Evolutionary conservation across 2,329 filamentous ascomycete species (phyloP), one percentile per base, ranked within the genome.

Genomic region (Magnaporthiopsis incrustans): DNA sequence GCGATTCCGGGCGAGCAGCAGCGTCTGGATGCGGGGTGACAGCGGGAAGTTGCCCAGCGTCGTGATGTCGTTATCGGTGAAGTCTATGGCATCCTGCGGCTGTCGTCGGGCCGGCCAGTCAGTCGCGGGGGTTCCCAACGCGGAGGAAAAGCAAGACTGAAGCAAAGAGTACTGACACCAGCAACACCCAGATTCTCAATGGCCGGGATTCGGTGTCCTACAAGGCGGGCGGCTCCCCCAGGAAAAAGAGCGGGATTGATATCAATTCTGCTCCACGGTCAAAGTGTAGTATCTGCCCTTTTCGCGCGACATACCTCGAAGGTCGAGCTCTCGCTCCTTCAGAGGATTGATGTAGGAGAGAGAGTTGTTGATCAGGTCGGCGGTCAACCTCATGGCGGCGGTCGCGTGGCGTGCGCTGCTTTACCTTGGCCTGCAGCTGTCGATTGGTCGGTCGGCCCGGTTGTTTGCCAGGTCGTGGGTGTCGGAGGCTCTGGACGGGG

Each of bases 181-280:
- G 95, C 94, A 74, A 92, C 91, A 82, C 95, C 95, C 79, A 99
- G 79, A 78, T 99, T 99, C 83, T 99, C 95, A 81, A 99, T 97
- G 67, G 89, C 86, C 72, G 94, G 92, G 77, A 99, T 98, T 81
- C 96, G 93, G 81, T 98, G 93, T 81, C 95, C 95, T 99, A 86
- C 82, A 25, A 33, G 56, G 58, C 25, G 63, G 56, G 33, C 32
- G 26, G 25, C 33, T 56, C 33, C 63, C 27, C 33, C 50, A 59
- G 56, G 64, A 65, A 73, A 77, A 75, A 80, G 80, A 79, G 75
- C 78, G 62, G 62, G 33, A 33, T 33, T 83, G 85, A 79, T 90
- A 93, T 96, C 89, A 95, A 94, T 85, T 86, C 84, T 91, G 89
- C 85, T 88, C 87, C 77, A 50, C 75, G 73, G 74, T 71, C 73